phyloP scores from a whole-genome alignment of 352 stramenopile genomes.

The Thalassiosira mediterranea region DNA sequence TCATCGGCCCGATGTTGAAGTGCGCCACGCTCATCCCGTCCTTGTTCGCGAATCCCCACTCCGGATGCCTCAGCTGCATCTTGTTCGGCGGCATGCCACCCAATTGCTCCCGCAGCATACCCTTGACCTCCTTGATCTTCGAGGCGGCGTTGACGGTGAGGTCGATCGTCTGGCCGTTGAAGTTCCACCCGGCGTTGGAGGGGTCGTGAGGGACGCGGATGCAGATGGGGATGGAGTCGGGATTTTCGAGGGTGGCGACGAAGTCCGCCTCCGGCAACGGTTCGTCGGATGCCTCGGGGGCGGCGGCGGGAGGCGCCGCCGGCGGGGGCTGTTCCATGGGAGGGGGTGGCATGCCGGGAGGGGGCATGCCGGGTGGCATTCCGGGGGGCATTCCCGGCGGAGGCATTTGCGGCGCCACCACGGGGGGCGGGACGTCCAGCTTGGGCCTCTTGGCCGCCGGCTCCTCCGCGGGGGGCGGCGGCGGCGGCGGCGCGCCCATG shows the following conservation, averaged over 20 bases:
- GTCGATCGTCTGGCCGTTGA: slow-evolving; percentile 91
- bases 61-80: slow-evolving; percentile 90
- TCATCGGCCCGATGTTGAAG: slow-evolving; percentile 78
- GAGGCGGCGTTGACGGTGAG: slow-evolving; percentile 89
- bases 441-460: slow-evolving; percentile 49
- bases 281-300: slow-evolving; percentile 25
- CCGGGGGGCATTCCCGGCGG: slow-evolving; percentile 11
- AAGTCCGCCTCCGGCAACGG: slow-evolving; percentile 69
- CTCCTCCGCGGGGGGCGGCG: slow-evolving; percentile 20
- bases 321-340: slow-evolving; percentile 49
- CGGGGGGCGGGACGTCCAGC: slow-evolving; percentile 20
- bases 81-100: slow-evolving; percentile 94
- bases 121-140: slow-evolving; percentile 91
- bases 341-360: neutral
- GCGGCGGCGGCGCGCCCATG: slow-evolving; percentile 12
- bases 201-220: slow-evolving; percentile 88
- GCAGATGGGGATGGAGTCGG: slow-evolving; percentile 60
- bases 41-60: slow-evolving; percentile 92
- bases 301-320: neutral
- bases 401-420: slow-evolving; percentile 2
- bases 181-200: slow-evolving; percentile 90
- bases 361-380: slow-evolving; percentile 3
- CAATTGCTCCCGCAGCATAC: slow-evolving; percentile 86
- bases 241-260: slow-evolving; percentile 58
- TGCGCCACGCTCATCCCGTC: slow-evolving; percentile 66